A percentile compares a stretch with the other conserved stretches of the same genome.
These are phyloP conservation scores for Exophiala xenobiotica DNA, from an alignment of 2,329 filamentous ascomycete genomes.

Conservation along the genomic window DNA sequence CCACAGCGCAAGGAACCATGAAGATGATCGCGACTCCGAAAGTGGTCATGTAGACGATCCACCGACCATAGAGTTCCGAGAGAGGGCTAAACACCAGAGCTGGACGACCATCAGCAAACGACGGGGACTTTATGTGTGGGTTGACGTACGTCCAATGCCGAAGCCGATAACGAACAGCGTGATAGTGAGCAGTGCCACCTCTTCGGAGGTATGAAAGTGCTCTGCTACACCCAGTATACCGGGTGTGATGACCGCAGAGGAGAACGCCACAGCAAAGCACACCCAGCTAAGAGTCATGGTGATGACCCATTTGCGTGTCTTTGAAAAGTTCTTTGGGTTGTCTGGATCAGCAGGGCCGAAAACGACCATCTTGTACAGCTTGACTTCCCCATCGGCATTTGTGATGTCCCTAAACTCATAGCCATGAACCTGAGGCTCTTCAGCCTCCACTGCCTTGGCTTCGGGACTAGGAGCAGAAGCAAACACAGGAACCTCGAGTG, in stretches of 20 bases:
- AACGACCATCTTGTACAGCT: neutral
- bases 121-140: no score
- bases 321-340: slow-evolving; percentile 4
- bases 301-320: slow-evolving; percentile 41
- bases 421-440: neutral
- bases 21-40: slow-evolving; percentile 71
- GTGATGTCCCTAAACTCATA: neutral
- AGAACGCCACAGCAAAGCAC: slow-evolving; percentile 49
- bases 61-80: slow-evolving; percentile 20
- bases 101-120: neutral
- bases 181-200: slow-evolving; percentile 47
- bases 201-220: slow-evolving; percentile 46
- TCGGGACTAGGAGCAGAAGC: neutral
- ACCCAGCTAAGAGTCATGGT: slow-evolving; percentile 42
- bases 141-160: slow-evolving; percentile 37
- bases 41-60: slow-evolving; percentile 59
- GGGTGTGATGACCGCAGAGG: slow-evolving; percentile 47
- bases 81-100: slow-evolving; percentile 34
- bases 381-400: neutral
- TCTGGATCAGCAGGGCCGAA: neutral
- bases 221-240: slow-evolving; percentile 40
- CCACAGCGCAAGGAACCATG: slow-evolving; percentile 73
- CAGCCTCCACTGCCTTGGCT: neutral
- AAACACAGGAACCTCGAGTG: neutral
- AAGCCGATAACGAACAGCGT: slow-evolving; percentile 46